Percentiles rank a stretch among this genome's conserved stretches.
phyloP scores from a whole-genome alignment of 805 yeast species.

The Geotrichum ghanense region DNA sequence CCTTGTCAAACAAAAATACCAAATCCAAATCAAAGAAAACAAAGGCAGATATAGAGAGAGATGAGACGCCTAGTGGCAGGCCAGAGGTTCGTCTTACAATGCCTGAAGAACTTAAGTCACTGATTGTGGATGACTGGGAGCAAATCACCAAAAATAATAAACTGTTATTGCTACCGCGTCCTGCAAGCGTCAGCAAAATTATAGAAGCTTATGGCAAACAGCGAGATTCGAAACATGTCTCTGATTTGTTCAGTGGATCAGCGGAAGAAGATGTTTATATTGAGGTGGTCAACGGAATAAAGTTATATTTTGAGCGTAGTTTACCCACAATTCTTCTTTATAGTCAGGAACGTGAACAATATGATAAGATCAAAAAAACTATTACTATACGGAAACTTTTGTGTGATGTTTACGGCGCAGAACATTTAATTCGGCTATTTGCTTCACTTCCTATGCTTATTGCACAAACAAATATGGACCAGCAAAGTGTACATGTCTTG shows the following conservation, averaged over 20 bases:
- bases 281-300: neutral
- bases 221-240: neutral
- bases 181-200: neutral
- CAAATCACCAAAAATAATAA: constrained; percentile 43
- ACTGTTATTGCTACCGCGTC: neutral
- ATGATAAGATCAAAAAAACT: neutral
- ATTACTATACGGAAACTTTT: neutral
- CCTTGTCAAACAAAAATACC: constrained; percentile 4
- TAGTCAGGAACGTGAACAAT: neutral
- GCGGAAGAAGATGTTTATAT: neutral
- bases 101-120: constrained; percentile 46
- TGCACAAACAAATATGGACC: constrained; percentile 1
- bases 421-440: neutral
- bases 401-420: neutral
- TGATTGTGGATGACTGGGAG: constrained; percentile 81
- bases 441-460: neutral
- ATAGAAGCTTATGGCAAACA: neutral
- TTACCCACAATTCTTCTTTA: neutral
- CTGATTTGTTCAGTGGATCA: neutral
- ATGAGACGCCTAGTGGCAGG: constrained; percentile 6
- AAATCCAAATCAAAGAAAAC: constrained; percentile 1
- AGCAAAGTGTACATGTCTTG: neutral
- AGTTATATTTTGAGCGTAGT: neutral
- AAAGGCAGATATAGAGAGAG: constrained; percentile 4
- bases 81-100: constrained; percentile 40